Conservation (phyloP, 139 green algal genomes). For the Chlamydomonas sphaeroides region DNA sequence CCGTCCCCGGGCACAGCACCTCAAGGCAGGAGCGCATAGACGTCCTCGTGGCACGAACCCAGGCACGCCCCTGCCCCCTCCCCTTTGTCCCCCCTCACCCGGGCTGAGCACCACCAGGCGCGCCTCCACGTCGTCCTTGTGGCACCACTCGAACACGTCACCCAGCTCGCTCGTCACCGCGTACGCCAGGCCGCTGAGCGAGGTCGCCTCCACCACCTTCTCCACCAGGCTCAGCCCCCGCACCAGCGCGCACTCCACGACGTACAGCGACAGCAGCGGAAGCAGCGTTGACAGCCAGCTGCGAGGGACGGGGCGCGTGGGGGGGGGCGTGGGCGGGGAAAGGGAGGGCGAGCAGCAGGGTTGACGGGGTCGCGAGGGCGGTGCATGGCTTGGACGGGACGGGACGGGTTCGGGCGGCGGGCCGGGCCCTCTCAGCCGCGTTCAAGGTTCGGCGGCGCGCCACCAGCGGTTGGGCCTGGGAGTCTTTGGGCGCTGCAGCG, state of each 20-base stretch:
- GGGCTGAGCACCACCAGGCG: conserved; percentile 27
- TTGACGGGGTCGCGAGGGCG: too few species aligned
- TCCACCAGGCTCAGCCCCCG: background rate
- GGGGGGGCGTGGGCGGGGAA: background rate
- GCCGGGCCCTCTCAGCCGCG: too few species aligned
- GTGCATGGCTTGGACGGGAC: background rate
- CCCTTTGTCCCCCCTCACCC: background rate
- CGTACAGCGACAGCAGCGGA: conserved; percentile 25
- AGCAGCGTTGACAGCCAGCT: conserved; percentile 33
- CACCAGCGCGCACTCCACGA: conserved; percentile 6
- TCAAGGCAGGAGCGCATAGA: too few species aligned
- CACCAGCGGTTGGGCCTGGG: too few species aligned
- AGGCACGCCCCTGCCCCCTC: background rate
- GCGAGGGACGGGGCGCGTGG: too few species aligned
- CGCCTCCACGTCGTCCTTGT: conserved; percentile 30
- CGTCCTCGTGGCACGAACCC: too few species aligned
- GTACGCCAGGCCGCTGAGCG: conserved; percentile 16
- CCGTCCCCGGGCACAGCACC: too few species aligned
- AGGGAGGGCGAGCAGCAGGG: background rate
- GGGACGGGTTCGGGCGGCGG: background rate
- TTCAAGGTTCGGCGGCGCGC: too few species aligned
- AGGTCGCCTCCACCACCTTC: conserved; percentile 4
- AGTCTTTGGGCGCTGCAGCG: too few species aligned
- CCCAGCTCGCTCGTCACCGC: conserved; percentile 18
- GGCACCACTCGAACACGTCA: conserved; percentile 30